phyloP scores from a whole-genome alignment of 108 stramenopile species.

The Chaetoceros muelleri region DNA sequence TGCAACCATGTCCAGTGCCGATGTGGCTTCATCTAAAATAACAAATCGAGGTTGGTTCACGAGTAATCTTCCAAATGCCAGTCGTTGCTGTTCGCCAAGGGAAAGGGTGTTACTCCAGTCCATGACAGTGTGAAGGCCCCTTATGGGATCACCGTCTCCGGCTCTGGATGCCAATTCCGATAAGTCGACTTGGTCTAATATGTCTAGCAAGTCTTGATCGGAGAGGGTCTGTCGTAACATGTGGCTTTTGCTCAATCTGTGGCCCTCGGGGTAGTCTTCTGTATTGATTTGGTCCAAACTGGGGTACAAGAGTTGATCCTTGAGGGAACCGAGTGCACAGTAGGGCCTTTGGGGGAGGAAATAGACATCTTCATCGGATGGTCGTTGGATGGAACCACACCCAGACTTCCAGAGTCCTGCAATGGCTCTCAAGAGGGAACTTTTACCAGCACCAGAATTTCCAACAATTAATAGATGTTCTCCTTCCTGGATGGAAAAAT shows the following conservation, averaged over 20 bases:
- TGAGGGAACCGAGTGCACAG: conserved; percentile 79
- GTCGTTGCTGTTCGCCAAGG: conserved; percentile 90
- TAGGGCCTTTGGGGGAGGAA: conserved; percentile 95
- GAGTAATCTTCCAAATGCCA: conserved; percentile 89
- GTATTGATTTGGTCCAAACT: conserved; percentile 24
- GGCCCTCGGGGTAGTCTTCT: conserved; percentile 44
- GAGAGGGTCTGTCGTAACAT: conserved; percentile 32
- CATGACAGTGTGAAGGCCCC: conserved; percentile 54
- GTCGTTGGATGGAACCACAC: conserved; percentile 64
- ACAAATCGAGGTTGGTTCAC: conserved; percentile 81
- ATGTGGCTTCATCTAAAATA: conserved; percentile 90
- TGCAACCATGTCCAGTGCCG: conserved; percentile 59
- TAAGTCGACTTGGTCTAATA: conserved; percentile 66
- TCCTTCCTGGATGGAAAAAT: conserved; percentile 44
- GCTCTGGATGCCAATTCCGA: conserved; percentile 47
- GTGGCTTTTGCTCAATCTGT: conserved; percentile 28
- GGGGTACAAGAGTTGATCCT: conserved; percentile 88
- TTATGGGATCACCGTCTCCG: conserved; percentile 65
- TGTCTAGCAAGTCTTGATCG: conserved; percentile 44
- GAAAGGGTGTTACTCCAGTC: conserved; percentile 90
- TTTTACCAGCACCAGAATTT: conserved; percentile 78
- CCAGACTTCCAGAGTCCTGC: conserved; percentile 89
- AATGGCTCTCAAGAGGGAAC: conserved; percentile 75
- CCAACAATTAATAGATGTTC: conserved; percentile 89
- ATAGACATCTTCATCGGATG: conserved; percentile 67